Evolutionary conservation across 1,139 yeast species (phyloP), one percentile per base, ranked within the genome.

Genomic region (Candida freyschussii): DNA sequence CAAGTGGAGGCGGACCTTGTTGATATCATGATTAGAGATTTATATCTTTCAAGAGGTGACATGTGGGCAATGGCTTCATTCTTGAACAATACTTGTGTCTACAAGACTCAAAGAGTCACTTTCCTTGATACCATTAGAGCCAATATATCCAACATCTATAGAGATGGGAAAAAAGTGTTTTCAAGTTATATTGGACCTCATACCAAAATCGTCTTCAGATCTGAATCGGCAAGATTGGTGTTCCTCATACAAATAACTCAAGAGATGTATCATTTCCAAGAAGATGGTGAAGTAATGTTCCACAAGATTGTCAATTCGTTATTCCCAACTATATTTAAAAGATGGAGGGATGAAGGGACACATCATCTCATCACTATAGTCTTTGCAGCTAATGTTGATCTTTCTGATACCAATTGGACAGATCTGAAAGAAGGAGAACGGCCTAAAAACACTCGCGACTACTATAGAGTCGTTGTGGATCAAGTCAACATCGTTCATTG

Each of bases 261-360:
- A 25, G 99, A 93, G 52, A 93, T 91, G 96, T 93, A 97, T 95
- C 87, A 89, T 54, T 93, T 93, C 57, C 97, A 91, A 58, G 96
- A 89, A 52, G 83, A 82, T 47, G 98, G 98, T 1, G 97, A 89
- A 52, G 83, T 89, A 32, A 75, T 86, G 72, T 91, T 89, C 55
- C 94, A 89, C 56, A 87, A 87, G 56, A 75, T 93, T 49, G 86
- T 93, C 31, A 89, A 91, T 55, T 84, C 94, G 15, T 67, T 91
- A 37, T 76, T 93, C 39, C 98, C 99, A 0, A 83, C 80, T 41
- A 81, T 91, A 17, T 87, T 93, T 57, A 80, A 79, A 46, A 72
- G 81, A 37, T 91, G 97, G 97, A 71, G 89, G 44, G 79, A 79
- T 24, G 72, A 78, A 37, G 87, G 82, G 14, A 83, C 95, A 0